Conservation (phyloP, 768 basidiomycete species). For the Lactifluus rugatus region DNA sequence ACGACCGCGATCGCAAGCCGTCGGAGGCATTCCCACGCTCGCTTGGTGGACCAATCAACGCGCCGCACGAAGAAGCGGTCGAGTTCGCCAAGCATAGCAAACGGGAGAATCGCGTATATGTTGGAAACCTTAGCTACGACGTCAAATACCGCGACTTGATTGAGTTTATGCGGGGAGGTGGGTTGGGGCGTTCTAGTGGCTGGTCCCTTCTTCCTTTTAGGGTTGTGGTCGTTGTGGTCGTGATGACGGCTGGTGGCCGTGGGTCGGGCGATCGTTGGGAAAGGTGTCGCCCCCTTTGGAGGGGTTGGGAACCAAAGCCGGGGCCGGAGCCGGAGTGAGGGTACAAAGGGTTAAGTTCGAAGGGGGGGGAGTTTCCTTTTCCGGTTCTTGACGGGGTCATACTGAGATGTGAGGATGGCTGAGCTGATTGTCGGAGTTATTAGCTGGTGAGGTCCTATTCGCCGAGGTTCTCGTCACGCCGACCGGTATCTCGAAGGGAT, state of each 20-base stretch:
- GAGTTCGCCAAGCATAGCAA: constrained; percentile 95
- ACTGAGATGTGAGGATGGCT: constrained; percentile 64
- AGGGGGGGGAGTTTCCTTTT: constrained; percentile 22
- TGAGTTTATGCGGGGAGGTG: constrained; percentile 99
- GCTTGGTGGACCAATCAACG: constrained; percentile 83
- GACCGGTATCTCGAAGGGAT: constrained; percentile 95
- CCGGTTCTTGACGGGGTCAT: constrained; percentile 35
- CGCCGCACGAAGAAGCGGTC: constrained; percentile 84
- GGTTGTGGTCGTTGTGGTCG: constrained; percentile 8
- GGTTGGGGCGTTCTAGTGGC: constrained; percentile 68
- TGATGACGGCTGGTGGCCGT: not conserved
- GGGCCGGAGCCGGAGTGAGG: not conserved
- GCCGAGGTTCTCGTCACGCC: constrained; percentile 98
- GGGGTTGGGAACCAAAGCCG: not conserved
- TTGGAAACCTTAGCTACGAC: constrained; percentile 98
- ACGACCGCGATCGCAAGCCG: constrained; percentile 46
- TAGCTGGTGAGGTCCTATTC: constrained; percentile 99
- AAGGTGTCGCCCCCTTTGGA: constrained; percentile 1
- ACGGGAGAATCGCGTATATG: constrained; percentile 96
- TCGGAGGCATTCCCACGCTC: constrained; percentile 66
- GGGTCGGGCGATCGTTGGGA: not conserved
- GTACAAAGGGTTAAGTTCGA: constrained; percentile 1
- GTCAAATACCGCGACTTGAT: constrained; percentile 98
- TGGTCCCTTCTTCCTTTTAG: constrained; percentile 36
- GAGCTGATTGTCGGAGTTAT: constrained; percentile 79